Evolutionary conservation across 2,329 filamentous ascomycete species (phyloP), one percentile per base, ranked within the genome.

Genomic region (Cordyceps farinosa): DNA sequence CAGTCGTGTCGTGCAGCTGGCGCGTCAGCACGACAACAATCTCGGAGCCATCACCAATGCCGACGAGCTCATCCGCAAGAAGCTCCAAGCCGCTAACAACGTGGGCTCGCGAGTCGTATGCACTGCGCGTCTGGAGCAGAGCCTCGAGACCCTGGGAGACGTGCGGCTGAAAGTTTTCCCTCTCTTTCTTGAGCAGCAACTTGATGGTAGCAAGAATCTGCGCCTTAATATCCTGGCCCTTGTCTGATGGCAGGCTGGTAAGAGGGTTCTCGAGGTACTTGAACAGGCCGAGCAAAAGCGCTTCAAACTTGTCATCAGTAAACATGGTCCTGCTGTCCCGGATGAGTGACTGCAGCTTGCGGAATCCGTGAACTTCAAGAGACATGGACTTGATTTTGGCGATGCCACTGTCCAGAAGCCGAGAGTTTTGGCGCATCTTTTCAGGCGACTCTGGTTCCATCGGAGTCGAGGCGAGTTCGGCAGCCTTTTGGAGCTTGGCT

Each of bases 351-450:
- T 93, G 90, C 55, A 93, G 79, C 70, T 90, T 90, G 60, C 90
- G 85, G 80, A 93, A 92, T 63, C 90, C 90, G 71, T 92, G 90
- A 3, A 90, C 89, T 71, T 93, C 90, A n/a, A 94, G 83, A 1
- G 86, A 86, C 69, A 86, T 86, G 36, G 84, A 82, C 68, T 87
- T 87, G 68, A 93, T 88, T 66, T 90, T 89, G 58, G 86, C 80
- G 67, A 93, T 90, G 56, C 89, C 90, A 69, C 90, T 92, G 38
- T 88, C 85, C 5, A 94, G 81, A 30, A 93, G 79, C 51, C 88
- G 84, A 8, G 78, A 76, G 69, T 82, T 86, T 67, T 87, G 85
- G 54, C 81, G 82, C 5, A 76, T 70, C 69, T 84, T 86, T 10
- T 88, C 85, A 0, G 81, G 78, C 0, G 80, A 79, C 38, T 71